Percentiles rank a stretch among this genome's conserved stretches.
phyloP scores from a whole-genome alignment of 106 monocot species.

The Platanthera guangdongensis region DNA sequence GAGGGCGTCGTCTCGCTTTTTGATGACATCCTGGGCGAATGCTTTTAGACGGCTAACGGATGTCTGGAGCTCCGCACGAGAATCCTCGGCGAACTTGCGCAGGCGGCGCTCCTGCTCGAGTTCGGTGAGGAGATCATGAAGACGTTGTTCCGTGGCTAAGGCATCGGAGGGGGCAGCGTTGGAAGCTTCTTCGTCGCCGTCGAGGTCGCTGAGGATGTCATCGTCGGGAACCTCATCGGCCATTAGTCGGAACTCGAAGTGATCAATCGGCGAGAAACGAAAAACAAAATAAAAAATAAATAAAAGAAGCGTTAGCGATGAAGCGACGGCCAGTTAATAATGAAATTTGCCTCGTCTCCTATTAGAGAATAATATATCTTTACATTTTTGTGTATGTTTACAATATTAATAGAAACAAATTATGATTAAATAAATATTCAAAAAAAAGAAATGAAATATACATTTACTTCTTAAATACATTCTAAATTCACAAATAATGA shows the following conservation, averaged over 20 bases:
- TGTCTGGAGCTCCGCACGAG: constrained; percentile 58
- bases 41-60: constrained; percentile 27
- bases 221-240: constrained; percentile 43
- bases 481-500: no score
- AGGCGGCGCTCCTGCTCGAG: constrained; percentile 65
- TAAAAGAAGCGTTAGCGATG: not conserved
- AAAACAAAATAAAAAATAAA: not conserved
- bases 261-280: not conserved
- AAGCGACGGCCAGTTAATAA: not conserved
- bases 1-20: constrained; percentile 51
- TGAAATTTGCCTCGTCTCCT: not conserved
- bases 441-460: no score
- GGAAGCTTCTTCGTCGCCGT: constrained; percentile 42
- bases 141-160: constrained; percentile 16
- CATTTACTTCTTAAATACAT: no score
- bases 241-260: constrained; percentile 20
- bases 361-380: no score
- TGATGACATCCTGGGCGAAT: constrained; percentile 38
- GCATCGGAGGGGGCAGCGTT: constrained; percentile 5
- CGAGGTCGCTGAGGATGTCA: constrained; percentile 83
- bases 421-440: no score
- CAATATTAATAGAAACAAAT: no score
- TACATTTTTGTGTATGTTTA: no score
- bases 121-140: constrained; percentile 49
- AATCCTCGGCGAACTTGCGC: constrained; percentile 40